Base-by-base conservation (phyloP, 1,284 basidiomycete species). In the Pisolithus thermaeus region DNA sequence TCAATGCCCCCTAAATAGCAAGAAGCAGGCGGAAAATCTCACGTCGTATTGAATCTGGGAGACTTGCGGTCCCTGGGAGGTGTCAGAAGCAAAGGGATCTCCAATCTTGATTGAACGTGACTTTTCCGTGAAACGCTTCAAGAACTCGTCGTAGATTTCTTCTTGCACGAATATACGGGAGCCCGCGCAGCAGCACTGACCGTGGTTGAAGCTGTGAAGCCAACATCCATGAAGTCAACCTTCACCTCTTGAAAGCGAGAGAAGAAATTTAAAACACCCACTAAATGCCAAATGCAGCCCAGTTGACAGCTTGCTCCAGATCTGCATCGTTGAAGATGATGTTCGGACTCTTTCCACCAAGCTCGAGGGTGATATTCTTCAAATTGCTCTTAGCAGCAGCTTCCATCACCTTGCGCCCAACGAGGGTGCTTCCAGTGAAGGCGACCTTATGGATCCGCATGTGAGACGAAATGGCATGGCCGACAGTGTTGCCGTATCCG, bases 301-400 rank as follows among this genome's bases (percentile, higher is more conserved):
- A 96, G 56, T 81, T 76, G 43, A 92, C 81, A 28, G 92, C 89
- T 65, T 87, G 78, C 2, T 91, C 87, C 48, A 96, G 58, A 61
- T 87, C 78, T 0, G 84, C 83, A 58, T 89, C 86, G 53, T 88
- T 73, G 55, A 83, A 87, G 55, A 89, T 74, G 64, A 88, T 79
- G 64, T 84, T 90, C 22, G 92, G 90, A 54, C 84, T 87, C 79
- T 97, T 97, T 36, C 94, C 93, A 37, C 94, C 94, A 46, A 97
- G 80, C 73, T 97, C 94, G 60, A 97, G 83, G 4, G 92, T 92
- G 47, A 96, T 87, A 47, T 80, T 82, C 76, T 96, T 96, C 61
- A 97, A 69, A 68, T 97, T 95, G 46, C 79, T 85, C 71, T 85
- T 82, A 4, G 92, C 84, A 1, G 92, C 84, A 0, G 87, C 81